Evolutionary conservation across 2,329 filamentous ascomycete species (phyloP).

Genomic region (Diaporthe batatas): DNA sequence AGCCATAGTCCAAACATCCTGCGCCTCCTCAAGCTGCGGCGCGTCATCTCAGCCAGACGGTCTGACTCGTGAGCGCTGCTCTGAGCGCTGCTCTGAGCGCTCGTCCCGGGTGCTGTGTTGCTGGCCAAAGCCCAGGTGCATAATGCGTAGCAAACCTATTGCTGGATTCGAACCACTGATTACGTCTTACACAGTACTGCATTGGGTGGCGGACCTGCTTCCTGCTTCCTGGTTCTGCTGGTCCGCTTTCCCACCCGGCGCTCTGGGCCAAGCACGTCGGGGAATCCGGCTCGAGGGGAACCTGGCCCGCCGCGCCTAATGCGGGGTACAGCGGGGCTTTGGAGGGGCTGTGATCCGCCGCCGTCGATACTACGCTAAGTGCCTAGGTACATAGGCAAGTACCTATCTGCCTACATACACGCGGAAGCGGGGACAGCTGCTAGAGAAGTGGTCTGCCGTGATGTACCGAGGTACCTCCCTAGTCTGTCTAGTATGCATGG

Average conservation of each 20-base stretch:
- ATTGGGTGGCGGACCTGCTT: conserved; percentile 1
- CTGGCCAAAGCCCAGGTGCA: background rate
- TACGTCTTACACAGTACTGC: conserved; percentile 11
- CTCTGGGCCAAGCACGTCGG: conserved; percentile 31
- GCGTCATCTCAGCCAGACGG: background rate
- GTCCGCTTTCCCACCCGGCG: conserved; percentile 2
- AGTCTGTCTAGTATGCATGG: too few relatives aligned
- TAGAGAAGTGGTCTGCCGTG: background rate
- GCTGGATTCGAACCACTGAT: conserved; percentile 6
- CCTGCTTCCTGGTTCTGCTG: too few relatives aligned
- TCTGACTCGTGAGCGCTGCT: conserved; percentile 16
- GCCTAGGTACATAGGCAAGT: too few relatives aligned
- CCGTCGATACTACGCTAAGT: background rate
- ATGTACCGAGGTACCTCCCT: background rate
- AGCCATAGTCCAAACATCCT: background rate
- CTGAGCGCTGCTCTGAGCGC: too few relatives aligned
- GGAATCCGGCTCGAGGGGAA: conserved; percentile 24
- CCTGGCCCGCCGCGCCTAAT: background rate
- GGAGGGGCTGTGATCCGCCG: conserved; percentile 26
- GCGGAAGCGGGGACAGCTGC: background rate
- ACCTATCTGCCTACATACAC: too few relatives aligned
- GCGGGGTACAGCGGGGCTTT: conserved; percentile 28
- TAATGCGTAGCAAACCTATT: background rate
- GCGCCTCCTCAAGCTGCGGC: background rate
- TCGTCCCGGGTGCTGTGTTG: background rate